Conservation (phyloP, 768 basidiomycete genomes). For the Baorangia bicolor region DNA sequence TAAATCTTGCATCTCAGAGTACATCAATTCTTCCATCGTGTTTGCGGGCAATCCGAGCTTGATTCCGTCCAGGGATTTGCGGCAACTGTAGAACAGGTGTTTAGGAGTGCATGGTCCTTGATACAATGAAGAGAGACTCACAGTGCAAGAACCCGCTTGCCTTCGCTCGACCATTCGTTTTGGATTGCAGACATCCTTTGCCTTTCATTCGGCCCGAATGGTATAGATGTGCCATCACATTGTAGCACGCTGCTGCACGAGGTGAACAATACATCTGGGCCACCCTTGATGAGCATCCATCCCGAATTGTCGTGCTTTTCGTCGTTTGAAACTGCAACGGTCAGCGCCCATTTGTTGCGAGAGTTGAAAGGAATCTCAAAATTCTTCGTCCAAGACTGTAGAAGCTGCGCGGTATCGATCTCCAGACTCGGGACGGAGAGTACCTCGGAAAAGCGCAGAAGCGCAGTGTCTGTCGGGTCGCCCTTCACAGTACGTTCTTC, state of each 20-base stretch:
- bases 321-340: conserved; percentile 27
- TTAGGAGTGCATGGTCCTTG: not conserved
- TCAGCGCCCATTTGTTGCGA: conserved; percentile 57
- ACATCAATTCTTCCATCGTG: conserved; percentile 40
- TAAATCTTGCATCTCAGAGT: conserved; percentile 37
- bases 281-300: conserved; percentile 54
- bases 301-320: conserved; percentile 7
- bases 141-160: conserved; percentile 55
- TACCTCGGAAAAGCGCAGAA: conserved; percentile 46
- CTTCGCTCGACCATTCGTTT: conserved; percentile 45
- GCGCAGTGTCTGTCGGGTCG: conserved; percentile 53
- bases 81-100: conserved; percentile 21
- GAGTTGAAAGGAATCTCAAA: conserved; percentile 48
- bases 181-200: conserved; percentile 30
- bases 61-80: conserved; percentile 25
- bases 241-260: conserved; percentile 36
- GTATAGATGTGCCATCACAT: conserved; percentile 32
- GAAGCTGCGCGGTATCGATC: conserved; percentile 20
- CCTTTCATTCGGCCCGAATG: conserved; percentile 28
- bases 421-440: conserved; percentile 21
- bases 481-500: conserved; percentile 38
- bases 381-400: conserved; percentile 20
- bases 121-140: conserved; percentile 9
- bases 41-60: conserved; percentile 22
- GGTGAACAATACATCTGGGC: conserved; percentile 52